Conservation (phyloP, 805 yeast genomes). For the Hanseniaspora singularis region DNA sequence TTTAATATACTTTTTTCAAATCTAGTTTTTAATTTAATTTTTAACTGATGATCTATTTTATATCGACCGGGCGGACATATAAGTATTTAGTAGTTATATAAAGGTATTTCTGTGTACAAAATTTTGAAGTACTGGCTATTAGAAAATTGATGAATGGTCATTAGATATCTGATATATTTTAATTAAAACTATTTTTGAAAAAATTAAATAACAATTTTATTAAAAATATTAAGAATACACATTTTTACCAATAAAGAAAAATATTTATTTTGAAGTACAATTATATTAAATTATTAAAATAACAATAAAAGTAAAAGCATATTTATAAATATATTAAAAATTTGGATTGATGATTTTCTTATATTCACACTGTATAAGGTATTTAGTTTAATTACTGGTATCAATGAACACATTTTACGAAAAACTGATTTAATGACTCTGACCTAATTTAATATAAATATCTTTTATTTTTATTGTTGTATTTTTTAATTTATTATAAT, state of each 20-base stretch:
- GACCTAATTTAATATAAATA: slow-evolving; percentile 19
- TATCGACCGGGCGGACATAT: slow-evolving; percentile 43
- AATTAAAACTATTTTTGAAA: no score
- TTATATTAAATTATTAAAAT: no score
- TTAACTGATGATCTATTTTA: slow-evolving; percentile 28
- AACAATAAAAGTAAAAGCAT: neutral
- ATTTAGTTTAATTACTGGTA: slow-evolving; percentile 23
- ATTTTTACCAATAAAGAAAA: no score
- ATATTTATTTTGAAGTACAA: no score
- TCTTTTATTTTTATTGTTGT: neutral
- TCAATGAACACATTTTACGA: slow-evolving; percentile 27
- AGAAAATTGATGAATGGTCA: slow-evolving; percentile 34
- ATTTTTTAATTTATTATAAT: neutral
- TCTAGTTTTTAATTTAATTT: neutral
- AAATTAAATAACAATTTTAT: no score
- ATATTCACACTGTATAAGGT: slow-evolving; percentile 33
- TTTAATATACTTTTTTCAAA: neutral
- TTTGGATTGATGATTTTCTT: slow-evolving; percentile 16
- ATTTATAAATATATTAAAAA: neutral
- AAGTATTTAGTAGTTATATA: slow-evolving; percentile 27
- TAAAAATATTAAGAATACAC: no score
- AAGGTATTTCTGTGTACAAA: slow-evolving; percentile 29
- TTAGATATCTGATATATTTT: slow-evolving; percentile 29
- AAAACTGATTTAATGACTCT: slow-evolving; percentile 34
- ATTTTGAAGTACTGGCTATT: slow-evolving; percentile 25